Evolutionary conservation across 257 asterid genomes (phyloP).

Genomic region (Asclepias syriaca): DNA sequence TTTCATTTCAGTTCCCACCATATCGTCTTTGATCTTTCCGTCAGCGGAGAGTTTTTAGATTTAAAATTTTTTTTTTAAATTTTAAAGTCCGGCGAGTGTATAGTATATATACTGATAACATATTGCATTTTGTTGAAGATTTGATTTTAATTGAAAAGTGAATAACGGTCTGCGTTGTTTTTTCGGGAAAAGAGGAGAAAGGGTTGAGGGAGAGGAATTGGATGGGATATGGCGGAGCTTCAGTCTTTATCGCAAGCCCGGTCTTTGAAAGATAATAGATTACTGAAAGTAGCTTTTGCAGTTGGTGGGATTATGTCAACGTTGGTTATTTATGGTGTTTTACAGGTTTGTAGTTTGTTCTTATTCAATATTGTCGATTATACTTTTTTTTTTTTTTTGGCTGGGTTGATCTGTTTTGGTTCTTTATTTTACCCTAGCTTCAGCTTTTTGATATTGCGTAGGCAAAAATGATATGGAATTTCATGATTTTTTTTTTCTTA

Average conservation of each 20-base stretch:
- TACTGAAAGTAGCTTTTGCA: conserved; percentile 63
- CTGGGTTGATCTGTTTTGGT: neutral
- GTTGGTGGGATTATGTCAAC: conserved; percentile 90
- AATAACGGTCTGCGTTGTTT: conserved; percentile 17
- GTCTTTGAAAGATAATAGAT: conserved; percentile 52
- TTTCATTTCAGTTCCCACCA: conserved; percentile 4
- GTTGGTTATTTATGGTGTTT: conserved; percentile 74
- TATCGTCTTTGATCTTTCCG: conserved; percentile 5
- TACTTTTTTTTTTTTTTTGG: neutral
- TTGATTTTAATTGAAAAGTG: conserved; percentile 11
- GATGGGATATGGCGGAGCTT: conserved; percentile 73
- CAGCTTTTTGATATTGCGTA: neutral
- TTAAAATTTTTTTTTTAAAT: too few species aligned
- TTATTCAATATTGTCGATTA: neutral
- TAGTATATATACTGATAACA: neutral
- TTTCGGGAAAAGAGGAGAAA: neutral
- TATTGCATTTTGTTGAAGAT: neutral
- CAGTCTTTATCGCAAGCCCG: conserved; percentile 35
- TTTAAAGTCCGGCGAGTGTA: too few species aligned
- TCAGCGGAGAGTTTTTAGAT: neutral
- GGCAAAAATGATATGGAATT: neutral
- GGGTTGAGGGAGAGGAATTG: conserved; percentile 21
- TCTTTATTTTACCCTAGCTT: neutral
- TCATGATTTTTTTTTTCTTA: neutral
- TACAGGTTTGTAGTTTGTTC: conserved; percentile 53